These are phyloP conservation scores for Biscutella laevigata DNA, from an alignment of 441 rosid species.

Conservation along the genomic window DNA sequence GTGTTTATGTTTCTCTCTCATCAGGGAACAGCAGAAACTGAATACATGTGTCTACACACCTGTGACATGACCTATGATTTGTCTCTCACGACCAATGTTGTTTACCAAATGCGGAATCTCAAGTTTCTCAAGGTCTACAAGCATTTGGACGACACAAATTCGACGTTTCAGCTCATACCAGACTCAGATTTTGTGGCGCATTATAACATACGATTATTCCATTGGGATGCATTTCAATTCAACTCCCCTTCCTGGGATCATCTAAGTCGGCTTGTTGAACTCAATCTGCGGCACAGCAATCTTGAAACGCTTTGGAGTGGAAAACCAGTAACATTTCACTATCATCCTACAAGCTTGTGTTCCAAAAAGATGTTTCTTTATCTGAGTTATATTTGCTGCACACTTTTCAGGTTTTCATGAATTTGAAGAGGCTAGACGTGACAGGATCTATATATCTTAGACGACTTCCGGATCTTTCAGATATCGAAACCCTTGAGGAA, in stretches of 20 bases:
- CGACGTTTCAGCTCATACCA: neutral
- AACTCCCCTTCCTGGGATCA: neutral
- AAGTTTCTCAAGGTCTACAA: constrained; percentile 12
- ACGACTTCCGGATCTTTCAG: neutral
- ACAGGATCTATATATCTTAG: constrained; percentile 14
- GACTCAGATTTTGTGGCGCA: too few species aligned
- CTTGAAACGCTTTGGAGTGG: neutral
- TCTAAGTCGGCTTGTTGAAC: neutral
- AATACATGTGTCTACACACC: constrained; percentile 5
- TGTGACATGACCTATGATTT: neutral
- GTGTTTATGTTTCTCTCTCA: neutral
- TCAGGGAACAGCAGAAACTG: neutral
- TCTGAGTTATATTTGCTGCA: neutral
- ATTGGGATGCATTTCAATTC: neutral
- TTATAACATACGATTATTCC: neutral
- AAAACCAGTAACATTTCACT: neutral
- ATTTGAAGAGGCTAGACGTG: constrained; percentile 16
- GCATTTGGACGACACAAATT: neutral
- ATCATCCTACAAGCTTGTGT: neutral
- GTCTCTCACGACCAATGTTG: neutral
- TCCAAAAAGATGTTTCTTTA: neutral
- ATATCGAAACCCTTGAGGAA: neutral
- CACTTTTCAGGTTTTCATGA: neutral
- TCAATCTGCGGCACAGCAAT: neutral
- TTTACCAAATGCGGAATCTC: neutral